A percentile compares a stretch with the other conserved stretches of the same genome.
phyloP scores from a whole-genome alignment of 768 basidiomycete genomes.

The Rhizopogon roseolus region DNA sequence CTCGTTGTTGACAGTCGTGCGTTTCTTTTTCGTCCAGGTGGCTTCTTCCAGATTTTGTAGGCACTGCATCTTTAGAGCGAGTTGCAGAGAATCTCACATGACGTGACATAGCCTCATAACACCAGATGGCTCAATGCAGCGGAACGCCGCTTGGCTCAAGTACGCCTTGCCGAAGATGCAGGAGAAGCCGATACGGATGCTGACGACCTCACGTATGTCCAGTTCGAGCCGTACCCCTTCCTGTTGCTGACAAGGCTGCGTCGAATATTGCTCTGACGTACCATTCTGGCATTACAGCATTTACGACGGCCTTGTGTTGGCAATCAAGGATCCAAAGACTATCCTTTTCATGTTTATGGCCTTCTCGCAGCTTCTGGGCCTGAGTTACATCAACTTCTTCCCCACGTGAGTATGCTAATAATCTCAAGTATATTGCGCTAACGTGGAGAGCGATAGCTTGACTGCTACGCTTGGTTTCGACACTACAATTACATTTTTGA shows the following conservation, averaged over 20 bases:
- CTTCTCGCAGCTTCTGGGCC: constrained; percentile 45
- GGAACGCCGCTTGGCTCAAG: constrained; percentile 57
- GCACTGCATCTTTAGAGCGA: constrained; percentile 13
- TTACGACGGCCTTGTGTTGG: constrained; percentile 47
- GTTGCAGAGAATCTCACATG: background rate
- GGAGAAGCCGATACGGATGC: constrained; percentile 60
- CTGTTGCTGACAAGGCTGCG: background rate
- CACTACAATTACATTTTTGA: constrained; percentile 54
- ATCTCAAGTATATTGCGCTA: background rate
- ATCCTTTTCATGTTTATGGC: constrained; percentile 49
- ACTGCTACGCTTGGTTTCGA: constrained; percentile 57
- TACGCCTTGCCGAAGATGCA: constrained; percentile 63
- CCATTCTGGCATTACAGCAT: constrained; percentile 28
- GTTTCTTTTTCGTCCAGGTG: constrained; percentile 35
- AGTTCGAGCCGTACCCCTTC: background rate
- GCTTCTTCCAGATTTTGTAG: constrained; percentile 54
- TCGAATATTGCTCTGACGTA: background rate
- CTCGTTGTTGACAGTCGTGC: background rate
- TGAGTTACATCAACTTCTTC: constrained; percentile 61
- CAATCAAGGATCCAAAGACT: constrained; percentile 52
- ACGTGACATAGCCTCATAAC: constrained; percentile 44
- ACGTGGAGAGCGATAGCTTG: constrained; percentile 29
- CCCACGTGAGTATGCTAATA: constrained; percentile 32
- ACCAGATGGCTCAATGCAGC: constrained; percentile 52
- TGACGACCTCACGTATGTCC: constrained; percentile 10